phyloP scores from a whole-genome alignment of 257 asterid genomes.

The Ilex asprella region DNA sequence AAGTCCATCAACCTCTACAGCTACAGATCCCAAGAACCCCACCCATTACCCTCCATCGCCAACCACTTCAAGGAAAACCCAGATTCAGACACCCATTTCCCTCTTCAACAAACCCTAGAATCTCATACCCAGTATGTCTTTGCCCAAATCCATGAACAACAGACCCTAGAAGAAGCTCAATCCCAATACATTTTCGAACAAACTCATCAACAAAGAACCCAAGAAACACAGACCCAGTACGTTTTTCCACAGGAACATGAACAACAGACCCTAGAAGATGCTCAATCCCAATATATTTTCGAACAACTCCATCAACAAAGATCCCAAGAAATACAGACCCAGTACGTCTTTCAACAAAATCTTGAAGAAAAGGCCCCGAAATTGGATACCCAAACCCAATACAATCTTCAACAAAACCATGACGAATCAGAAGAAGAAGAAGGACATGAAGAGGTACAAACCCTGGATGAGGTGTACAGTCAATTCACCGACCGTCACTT shows the following conservation, averaged over 20 bases:
- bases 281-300: background rate
- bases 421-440: background rate
- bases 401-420: background rate
- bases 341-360: background rate
- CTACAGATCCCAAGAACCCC: background rate
- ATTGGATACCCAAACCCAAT: background rate
- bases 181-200: background rate
- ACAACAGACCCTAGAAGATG: background rate
- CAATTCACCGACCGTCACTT: background rate
- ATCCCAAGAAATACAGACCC: background rate
- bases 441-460: background rate
- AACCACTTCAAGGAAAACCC: background rate
- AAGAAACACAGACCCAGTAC: background rate
- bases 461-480: background rate
- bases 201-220: background rate
- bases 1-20: background rate
- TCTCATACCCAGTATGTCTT: too few species aligned
- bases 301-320: background rate
- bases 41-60: background rate
- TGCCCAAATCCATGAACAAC: too few species aligned
- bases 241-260: background rate
- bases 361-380: background rate
- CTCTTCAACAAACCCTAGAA: background rate
- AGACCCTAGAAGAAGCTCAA: too few species aligned
- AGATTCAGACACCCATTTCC: conserved; percentile 1